phyloP scores from a whole-genome alignment of 495 filamentous ascomycete species.

The Aspergillus ostianus region DNA sequence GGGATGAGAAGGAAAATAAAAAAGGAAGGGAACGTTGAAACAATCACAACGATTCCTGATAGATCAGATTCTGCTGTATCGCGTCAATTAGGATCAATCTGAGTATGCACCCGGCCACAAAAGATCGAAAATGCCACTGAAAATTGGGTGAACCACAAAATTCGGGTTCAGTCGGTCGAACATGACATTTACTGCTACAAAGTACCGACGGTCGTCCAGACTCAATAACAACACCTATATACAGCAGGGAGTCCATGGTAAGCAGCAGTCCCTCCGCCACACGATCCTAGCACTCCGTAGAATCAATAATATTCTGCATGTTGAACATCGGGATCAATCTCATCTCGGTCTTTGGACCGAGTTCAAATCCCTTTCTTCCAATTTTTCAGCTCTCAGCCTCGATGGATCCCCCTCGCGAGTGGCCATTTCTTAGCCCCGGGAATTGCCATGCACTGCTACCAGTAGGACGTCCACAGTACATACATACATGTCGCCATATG shows the following conservation, averaged over 20 bases:
- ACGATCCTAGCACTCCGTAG: not conserved
- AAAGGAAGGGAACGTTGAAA: constrained; percentile 5
- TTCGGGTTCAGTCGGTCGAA: not conserved
- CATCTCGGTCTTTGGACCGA: not conserved
- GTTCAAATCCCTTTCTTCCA: not conserved
- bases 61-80: constrained; percentile 2
- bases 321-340: not conserved
- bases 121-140: not conserved
- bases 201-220: not conserved
- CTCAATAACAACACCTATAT: not conserved
- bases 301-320: not conserved
- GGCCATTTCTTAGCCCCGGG: too few species aligned
- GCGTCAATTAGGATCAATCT: not conserved
- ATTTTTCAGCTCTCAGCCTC: not conserved
- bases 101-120: not conserved
- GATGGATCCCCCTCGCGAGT: not conserved
- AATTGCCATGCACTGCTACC: not conserved
- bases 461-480: too few species aligned
- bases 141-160: not conserved
- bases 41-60: not conserved
- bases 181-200: not conserved
- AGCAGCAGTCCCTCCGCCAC: not conserved
- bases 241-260: too few species aligned
- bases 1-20: constrained; percentile 10
- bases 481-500: not conserved